These are phyloP conservation scores for Chaetomiaceae sp. DNA, from an alignment of 2,329 filamentous ascomycete species.

Conservation along the genomic window DNA sequence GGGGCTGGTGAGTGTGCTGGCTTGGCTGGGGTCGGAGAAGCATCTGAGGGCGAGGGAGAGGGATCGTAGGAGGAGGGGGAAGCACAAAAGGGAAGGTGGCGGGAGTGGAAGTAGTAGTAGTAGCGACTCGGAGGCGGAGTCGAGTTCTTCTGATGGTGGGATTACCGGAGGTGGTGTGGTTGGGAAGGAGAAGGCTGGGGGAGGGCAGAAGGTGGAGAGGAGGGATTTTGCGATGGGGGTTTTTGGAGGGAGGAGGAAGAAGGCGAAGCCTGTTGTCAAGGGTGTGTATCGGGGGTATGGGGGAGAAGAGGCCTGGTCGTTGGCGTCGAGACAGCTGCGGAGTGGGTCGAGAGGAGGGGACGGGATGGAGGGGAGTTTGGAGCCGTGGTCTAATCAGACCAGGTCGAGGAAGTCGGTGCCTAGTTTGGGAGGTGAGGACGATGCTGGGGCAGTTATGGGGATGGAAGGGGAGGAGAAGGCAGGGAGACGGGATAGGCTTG, in stretches of 20 bases:
- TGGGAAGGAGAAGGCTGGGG: too few relatives aligned
- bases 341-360: not conserved
- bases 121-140: not conserved
- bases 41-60: not conserved
- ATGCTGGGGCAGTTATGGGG: not conserved
- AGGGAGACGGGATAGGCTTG: not conserved
- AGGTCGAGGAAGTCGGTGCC: not conserved
- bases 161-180: too few relatives aligned
- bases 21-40: conserved; percentile 3
- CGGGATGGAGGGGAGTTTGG: not conserved
- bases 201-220: not conserved
- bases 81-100: not conserved
- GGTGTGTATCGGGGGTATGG: too few relatives aligned
- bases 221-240: conserved; percentile 1
- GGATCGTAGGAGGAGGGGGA: not conserved
- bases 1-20: conserved; percentile 1
- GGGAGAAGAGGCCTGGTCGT: not conserved
- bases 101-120: not conserved
- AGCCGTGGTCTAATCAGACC: conserved; percentile 4
- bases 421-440: not conserved
- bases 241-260: too few relatives aligned
- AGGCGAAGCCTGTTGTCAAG: not conserved
- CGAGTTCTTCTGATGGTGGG: too few relatives aligned
- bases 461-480: not conserved
- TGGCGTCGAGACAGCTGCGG: not conserved